A percentile compares a stretch with the other conserved stretches of the same genome.
Conservation (phyloP, 805 yeast genomes). For the Candida sanyiensis region DNA sequence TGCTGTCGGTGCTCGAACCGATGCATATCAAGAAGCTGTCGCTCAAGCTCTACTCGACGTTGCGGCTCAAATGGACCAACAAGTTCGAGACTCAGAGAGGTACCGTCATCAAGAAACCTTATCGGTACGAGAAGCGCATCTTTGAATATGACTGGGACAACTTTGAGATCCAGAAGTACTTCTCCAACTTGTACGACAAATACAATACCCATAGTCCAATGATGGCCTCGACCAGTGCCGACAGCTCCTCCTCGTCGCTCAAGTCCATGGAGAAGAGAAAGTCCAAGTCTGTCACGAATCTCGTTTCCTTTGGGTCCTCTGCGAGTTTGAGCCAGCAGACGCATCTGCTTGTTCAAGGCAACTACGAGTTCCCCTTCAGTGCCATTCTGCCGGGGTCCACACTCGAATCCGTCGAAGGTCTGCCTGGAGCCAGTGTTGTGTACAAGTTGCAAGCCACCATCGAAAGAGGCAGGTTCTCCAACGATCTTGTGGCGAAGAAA, state of each 20-base stretch:
- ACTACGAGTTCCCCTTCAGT: conserved; percentile 86
- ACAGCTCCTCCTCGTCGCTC: conserved; percentile 23
- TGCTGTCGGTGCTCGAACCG: conserved; percentile 71
- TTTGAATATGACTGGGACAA: conserved; percentile 80
- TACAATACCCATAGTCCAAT: conserved; percentile 13
- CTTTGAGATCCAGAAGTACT: conserved; percentile 44
- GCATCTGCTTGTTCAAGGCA: conserved; percentile 58
- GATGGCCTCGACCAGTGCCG: conserved; percentile 14
- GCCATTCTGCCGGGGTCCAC: conserved; percentile 78
- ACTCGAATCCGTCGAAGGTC: conserved; percentile 86
- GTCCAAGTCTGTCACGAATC: conserved; percentile 31
- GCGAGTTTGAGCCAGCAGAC: conserved; percentile 16
- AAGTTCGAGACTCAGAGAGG: conserved; percentile 42
- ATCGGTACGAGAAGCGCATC: conserved; percentile 51
- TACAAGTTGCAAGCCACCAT: conserved; percentile 74
- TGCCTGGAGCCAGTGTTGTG: conserved; percentile 69
- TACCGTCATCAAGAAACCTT: conserved; percentile 37
- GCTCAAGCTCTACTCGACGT: conserved; percentile 59
- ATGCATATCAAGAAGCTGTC: conserved; percentile 58
- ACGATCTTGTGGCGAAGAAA: conserved; percentile 58
- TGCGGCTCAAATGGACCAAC: conserved; percentile 63
- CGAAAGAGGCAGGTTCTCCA: conserved; percentile 75
- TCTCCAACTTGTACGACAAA: conserved; percentile 26
- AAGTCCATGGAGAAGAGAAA: conserved; percentile 21
- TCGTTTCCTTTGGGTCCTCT: conserved; percentile 28